A percentile compares a stretch with the other conserved stretches of the same genome.
Conservation (phyloP, 148 eudicot species). For the Heliamphora exappendiculata region DNA sequence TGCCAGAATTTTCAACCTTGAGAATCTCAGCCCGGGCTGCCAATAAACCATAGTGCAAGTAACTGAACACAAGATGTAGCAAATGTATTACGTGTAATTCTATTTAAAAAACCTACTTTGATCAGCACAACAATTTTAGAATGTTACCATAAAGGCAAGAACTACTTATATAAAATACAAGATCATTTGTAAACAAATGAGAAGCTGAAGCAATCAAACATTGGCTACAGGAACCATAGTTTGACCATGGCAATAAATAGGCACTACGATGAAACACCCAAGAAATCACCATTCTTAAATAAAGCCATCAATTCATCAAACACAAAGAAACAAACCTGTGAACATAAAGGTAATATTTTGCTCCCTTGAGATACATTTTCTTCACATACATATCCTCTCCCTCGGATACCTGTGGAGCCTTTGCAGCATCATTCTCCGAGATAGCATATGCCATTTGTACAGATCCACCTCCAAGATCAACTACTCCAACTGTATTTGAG, state of each 20-base stretch:
- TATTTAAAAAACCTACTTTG: background rate
- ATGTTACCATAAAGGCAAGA: background rate
- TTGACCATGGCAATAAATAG: background rate
- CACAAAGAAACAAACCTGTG: constrained; percentile 57
- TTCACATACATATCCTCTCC: constrained; percentile 88
- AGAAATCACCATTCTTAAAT: background rate
- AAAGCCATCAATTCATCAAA: background rate
- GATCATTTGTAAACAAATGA: background rate
- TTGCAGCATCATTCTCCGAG: constrained; percentile 76
- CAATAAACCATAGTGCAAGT: constrained; percentile 84
- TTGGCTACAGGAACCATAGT: background rate
- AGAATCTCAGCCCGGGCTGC: constrained; percentile 98
- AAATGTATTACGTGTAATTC: background rate
- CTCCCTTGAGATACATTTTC: constrained; percentile 89
- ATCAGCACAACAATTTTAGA: background rate
- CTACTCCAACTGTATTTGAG: constrained; percentile 84
- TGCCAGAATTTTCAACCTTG: constrained; percentile 57
- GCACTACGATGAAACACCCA: background rate
- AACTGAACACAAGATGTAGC: constrained; percentile 40
- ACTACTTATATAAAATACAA: background rate
- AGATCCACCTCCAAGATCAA: constrained; percentile 99
- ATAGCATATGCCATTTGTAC: constrained; percentile 99
- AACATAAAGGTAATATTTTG: constrained; percentile 75
- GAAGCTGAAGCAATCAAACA: background rate
- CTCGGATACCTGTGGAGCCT: constrained; percentile 63